Base-by-base conservation (phyloP, 2,329 filamentous ascomycete genomes). In the Knufia fluminis region DNA sequence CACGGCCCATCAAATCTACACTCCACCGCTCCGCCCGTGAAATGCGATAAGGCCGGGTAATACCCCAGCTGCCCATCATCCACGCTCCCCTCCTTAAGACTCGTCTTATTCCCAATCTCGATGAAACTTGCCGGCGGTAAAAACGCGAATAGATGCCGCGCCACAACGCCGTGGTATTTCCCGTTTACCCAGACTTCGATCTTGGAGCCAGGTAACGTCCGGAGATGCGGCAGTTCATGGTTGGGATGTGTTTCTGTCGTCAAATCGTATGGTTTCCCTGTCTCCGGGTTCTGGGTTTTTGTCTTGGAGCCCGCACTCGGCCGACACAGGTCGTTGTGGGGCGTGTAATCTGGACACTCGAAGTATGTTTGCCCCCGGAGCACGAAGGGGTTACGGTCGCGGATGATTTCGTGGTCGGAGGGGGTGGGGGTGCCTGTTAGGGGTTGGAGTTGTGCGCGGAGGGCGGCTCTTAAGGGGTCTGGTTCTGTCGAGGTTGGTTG, bases 1-100 rank as follows among this genome's bases (percentile, higher is more conserved):
- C 95, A 97, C 26, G 92, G 76, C 0, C 88, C 89, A 1, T 92
- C 91, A 63, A 98, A 96, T 66, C 96, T 96, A 60, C 91, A 83
- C 65, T 97, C 86, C 14, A 86, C 90, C 1, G 90, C 85, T 20
- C 91, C 92, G 46, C 90, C 91, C 39, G 86, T 82, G 69, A 96
- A 97, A 19, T 92, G 85, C 59, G 89, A 92, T 17, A 98, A 81
- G 19, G 90, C 87, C 1, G 92, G 92, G 62, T 94, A 95, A 69
- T 98, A 98, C 9, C 92, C 94, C 1, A 96, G 78, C 76, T 92
- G 86, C 31, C 91, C 92, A 62, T 98, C 92, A 62, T 98, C 92
- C 9, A 59, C 52, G 23, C 55, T 56, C 22, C 55, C 54, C 23
- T 57, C 47, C 12, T 51, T 56, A 6, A 54, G 51, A 20, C 49